Percentiles rank a stretch among this genome's conserved stretches.
phyloP scores from a whole-genome alignment of 106 monocot species.

The Dendrobium chrysotoxum region DNA sequence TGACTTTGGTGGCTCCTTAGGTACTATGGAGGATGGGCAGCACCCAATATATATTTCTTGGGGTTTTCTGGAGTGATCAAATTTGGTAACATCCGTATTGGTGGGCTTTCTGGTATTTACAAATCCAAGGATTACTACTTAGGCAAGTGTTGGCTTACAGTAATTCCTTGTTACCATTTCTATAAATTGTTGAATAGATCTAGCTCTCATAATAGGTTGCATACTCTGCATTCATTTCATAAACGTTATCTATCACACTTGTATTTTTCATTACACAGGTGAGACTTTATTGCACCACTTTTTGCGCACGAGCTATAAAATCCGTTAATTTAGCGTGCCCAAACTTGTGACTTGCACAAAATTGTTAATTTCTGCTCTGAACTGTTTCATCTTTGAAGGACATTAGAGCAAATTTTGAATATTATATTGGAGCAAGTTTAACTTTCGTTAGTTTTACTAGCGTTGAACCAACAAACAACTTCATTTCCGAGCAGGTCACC shows the following conservation, averaged over 20 bases:
- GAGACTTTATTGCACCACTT: background rate
- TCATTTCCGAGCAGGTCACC: constrained; percentile 52
- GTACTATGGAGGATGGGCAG: constrained; percentile 81
- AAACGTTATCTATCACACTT: background rate
- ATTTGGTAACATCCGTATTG: constrained; percentile 91
- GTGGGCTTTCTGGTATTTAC: constrained; percentile 89
- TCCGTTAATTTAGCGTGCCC: background rate
- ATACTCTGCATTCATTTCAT: background rate
- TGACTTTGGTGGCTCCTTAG: constrained; percentile 23
- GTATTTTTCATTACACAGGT: background rate
- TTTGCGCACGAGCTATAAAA: background rate
- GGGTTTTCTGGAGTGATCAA: constrained; percentile 79
- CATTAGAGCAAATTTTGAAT: background rate
- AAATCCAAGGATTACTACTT: constrained; percentile 45
- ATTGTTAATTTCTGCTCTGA: constrained; percentile 1
- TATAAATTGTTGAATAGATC: background rate
- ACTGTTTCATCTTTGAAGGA: background rate
- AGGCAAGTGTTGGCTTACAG: constrained; percentile 44
- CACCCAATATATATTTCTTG: constrained; percentile 72
- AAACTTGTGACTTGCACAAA: background rate
- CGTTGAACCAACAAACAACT: background rate
- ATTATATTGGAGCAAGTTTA: background rate
- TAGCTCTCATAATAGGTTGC: background rate
- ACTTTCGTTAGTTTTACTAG: background rate
- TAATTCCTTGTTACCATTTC: background rate